phyloP scores from a whole-genome alignment of 2,329 filamentous ascomycete species.

The Thyridium curvatum region DNA sequence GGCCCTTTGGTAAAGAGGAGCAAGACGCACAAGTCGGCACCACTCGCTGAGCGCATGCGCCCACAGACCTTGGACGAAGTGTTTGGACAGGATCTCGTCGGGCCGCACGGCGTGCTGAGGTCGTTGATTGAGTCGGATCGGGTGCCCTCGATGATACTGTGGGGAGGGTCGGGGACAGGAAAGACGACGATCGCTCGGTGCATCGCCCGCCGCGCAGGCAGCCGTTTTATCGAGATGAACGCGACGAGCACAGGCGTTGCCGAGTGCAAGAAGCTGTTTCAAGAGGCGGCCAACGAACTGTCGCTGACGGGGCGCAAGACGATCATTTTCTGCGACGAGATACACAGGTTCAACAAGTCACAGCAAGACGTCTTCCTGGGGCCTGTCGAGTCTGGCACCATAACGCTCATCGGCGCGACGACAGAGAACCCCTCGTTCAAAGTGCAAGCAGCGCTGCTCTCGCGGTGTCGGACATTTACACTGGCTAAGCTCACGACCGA shows the following conservation, averaged over 20 bases:
- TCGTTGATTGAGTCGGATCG: slow-evolving; percentile 79
- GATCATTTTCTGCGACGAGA: slow-evolving; percentile 96
- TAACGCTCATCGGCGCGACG: slow-evolving; percentile 90
- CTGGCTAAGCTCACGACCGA: slow-evolving; percentile 67
- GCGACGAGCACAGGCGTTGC: slow-evolving; percentile 81
- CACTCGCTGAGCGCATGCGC: slow-evolving; percentile 90
- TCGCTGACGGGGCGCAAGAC: slow-evolving; percentile 80
- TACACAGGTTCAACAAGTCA: slow-evolving; percentile 83
- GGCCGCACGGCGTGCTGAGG: slow-evolving; percentile 73
- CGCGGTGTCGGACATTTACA: slow-evolving; percentile 86
- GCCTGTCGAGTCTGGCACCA: slow-evolving; percentile 83
- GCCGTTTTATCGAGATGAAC: slow-evolving; percentile 92
- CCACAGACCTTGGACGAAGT: slow-evolving; percentile 79
- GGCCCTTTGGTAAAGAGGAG: slow-evolving; percentile 53
- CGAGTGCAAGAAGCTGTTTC: slow-evolving; percentile 89
- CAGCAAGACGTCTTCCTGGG: slow-evolving; percentile 95
- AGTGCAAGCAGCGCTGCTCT: slow-evolving; percentile 79
- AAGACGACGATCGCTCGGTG: slow-evolving; percentile 92
- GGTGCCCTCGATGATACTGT: slow-evolving; percentile 92
- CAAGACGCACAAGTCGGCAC: slow-evolving; percentile 67
- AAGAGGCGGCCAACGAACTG: slow-evolving; percentile 75
- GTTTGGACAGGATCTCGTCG: slow-evolving; percentile 86
- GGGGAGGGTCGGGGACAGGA: slow-evolving; percentile 75
- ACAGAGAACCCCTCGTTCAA: slow-evolving; percentile 97
- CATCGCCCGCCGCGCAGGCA: slow-evolving; percentile 75